A percentile compares a stretch with the other conserved stretches of the same genome.
Evolutionary conservation across 2,329 filamentous ascomycete genomes (phyloP).

Genomic region (Verticillium klebahnii): DNA sequence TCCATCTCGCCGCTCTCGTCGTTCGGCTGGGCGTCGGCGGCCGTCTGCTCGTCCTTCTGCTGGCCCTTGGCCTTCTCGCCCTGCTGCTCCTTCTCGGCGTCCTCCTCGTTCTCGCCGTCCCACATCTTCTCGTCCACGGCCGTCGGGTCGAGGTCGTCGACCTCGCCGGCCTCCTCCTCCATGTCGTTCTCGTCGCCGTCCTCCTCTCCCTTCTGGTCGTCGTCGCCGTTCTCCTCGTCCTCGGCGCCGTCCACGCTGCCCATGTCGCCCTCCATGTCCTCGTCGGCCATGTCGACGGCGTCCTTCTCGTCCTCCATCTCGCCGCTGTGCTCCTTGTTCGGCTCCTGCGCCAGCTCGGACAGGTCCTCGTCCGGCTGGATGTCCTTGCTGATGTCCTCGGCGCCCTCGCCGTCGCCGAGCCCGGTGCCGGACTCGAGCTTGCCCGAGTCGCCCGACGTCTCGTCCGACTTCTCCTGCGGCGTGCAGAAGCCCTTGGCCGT

Average conservation of each 20-base stretch:
- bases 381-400: slow-evolving; percentile 97
- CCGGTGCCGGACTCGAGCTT: slow-evolving; percentile 89
- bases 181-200: slow-evolving; percentile 68
- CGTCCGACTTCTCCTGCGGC: slow-evolving; percentile 74
- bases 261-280: slow-evolving; percentile 85
- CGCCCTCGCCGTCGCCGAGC: slow-evolving; percentile 89
- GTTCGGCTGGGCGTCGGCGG: slow-evolving; percentile 55
- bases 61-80: slow-evolving; percentile 68
- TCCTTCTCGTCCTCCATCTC: slow-evolving; percentile 78
- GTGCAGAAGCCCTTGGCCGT: slow-evolving; percentile 86
- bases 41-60: slow-evolving; percentile 59
- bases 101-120: slow-evolving; percentile 79
- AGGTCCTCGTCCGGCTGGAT: slow-evolving; percentile 91
- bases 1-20: slow-evolving; percentile 33
- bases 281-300: slow-evolving; percentile 86
- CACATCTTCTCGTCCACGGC: slow-evolving; percentile 98
- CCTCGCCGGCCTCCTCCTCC: slow-evolving; percentile 85
- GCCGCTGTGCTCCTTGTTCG: slow-evolving; percentile 58
- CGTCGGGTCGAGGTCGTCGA: slow-evolving; percentile 83
- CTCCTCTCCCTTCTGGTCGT: slow-evolving; percentile 49
- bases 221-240: slow-evolving; percentile 57
- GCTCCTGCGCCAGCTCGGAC: slow-evolving; percentile 83
- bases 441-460: slow-evolving; percentile 64
- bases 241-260: slow-evolving; percentile 60
- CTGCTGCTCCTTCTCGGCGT: slow-evolving; percentile 78